Percentiles rank a stretch among this genome's conserved stretches.
Conservation (phyloP, 345 rosid genomes). For the Murraya koenigii region DNA sequence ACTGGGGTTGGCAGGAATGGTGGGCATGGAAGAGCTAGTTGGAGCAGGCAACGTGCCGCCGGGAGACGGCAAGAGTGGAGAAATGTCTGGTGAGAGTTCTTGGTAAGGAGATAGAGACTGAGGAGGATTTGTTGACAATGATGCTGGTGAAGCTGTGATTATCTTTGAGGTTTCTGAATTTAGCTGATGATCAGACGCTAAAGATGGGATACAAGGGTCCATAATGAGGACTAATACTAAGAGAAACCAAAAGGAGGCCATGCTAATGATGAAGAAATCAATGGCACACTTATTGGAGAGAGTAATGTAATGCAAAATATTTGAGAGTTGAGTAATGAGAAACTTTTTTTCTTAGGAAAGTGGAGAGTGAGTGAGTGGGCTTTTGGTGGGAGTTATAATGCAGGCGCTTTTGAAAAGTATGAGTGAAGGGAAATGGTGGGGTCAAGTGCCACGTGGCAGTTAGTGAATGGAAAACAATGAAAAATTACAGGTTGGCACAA, state of each 20-base stretch:
- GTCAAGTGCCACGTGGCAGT: conserved; percentile 25
- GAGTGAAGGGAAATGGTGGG: conserved; percentile 23
- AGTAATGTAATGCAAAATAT: conserved; percentile 7
- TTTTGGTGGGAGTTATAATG: conserved; percentile 31
- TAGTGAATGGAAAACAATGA: conserved; percentile 19
- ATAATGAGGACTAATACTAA: conserved; percentile 26
- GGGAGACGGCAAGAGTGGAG: conserved; percentile 75
- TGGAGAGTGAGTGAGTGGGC: conserved; percentile 9
- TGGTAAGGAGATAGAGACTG: conserved; percentile 39
- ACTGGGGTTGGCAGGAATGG: conserved; percentile 76
- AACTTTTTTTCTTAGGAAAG: conserved; percentile 19
- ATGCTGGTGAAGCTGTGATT: conserved; percentile 34
- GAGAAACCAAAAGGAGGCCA: conserved; percentile 50
- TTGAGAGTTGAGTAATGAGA: background rate
- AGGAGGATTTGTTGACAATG: conserved; percentile 28
- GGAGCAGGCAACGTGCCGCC: conserved; percentile 48
- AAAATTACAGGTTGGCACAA: conserved; percentile 42
- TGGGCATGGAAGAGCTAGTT: conserved; percentile 53
- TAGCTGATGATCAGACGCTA: conserved; percentile 20
- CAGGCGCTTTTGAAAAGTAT: conserved; percentile 17
- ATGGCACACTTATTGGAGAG: conserved; percentile 34
- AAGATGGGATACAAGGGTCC: conserved; percentile 32
- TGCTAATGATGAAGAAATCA: conserved; percentile 58
- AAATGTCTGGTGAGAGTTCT: conserved; percentile 68
- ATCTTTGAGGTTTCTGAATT: conserved; percentile 17